These are phyloP conservation scores for Hypoxylon sp. DNA, from an alignment of 2,329 filamentous ascomycete species.

Conservation along the genomic window DNA sequence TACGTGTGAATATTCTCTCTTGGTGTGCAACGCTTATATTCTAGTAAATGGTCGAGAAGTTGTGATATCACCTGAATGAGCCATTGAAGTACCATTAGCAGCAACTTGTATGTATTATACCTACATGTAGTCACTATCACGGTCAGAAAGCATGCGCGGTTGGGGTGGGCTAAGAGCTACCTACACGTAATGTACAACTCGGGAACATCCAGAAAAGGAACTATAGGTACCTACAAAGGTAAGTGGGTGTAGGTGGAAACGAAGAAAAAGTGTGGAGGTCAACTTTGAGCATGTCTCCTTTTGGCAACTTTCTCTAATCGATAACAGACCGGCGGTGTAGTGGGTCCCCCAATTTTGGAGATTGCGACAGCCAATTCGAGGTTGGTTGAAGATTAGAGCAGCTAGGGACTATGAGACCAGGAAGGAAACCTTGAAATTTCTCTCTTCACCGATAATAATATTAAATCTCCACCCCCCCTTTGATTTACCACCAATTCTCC, in stretches of 20 bases:
- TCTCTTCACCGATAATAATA: slow-evolving; percentile 43
- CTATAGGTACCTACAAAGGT: no score
- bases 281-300: slow-evolving; percentile 11
- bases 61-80: background rate
- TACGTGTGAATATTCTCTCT: background rate
- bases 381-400: slow-evolving; percentile 17
- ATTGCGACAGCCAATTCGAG: slow-evolving; percentile 22
- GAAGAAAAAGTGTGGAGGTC: slow-evolving; percentile 2
- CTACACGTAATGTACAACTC: no score
- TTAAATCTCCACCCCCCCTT: slow-evolving; percentile 27
- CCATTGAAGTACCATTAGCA: background rate
- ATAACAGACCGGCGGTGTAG: slow-evolving; percentile 32
- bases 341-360: slow-evolving; percentile 32
- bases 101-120: background rate
- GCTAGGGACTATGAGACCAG: background rate
- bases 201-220: slow-evolving; percentile 1
- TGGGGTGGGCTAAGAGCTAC: background rate
- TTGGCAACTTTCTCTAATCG: slow-evolving; percentile 28
- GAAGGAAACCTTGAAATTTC: slow-evolving; percentile 46
- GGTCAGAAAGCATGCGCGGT: background rate
- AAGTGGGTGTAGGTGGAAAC: slow-evolving; percentile 1
- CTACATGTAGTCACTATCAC: background rate
- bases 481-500: slow-evolving; percentile 14
- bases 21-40: background rate
- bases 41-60: background rate